Conservation (phyloP, 768 basidiomycete genomes). For the Amylocystis lapponica region DNA sequence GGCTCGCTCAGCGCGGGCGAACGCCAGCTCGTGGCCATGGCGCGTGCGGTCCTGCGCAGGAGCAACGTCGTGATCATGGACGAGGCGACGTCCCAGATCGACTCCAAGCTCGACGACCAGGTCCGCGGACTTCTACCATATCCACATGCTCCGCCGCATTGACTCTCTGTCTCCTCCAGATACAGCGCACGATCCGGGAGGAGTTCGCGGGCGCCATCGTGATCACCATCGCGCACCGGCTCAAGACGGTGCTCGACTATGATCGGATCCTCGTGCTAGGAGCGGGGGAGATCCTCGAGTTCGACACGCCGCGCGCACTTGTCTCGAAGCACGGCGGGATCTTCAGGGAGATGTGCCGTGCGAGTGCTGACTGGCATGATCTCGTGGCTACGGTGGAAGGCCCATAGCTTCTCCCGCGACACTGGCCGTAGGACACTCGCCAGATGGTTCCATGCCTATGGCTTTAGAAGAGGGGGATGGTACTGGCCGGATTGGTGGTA, state of each 20-base stretch:
- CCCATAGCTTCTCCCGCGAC: no score
- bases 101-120: slow-evolving; percentile 63
- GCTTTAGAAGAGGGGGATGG: no score
- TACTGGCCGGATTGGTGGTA: no score
- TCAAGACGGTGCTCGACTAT: slow-evolving; percentile 74
- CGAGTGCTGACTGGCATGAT: slow-evolving; percentile 35
- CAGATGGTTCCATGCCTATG: no score
- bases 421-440: no score
- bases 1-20: slow-evolving; percentile 73
- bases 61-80: slow-evolving; percentile 71
- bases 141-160: neutral
- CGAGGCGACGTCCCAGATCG: slow-evolving; percentile 75
- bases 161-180: slow-evolving; percentile 28
- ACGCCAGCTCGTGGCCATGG: slow-evolving; percentile 66
- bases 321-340: slow-evolving; percentile 47
- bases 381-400: slow-evolving; percentile 5
- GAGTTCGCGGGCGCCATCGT: slow-evolving; percentile 69
- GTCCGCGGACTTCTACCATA: slow-evolving; percentile 26
- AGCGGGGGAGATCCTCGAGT: slow-evolving; percentile 69
- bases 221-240: slow-evolving; percentile 78
- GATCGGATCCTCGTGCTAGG: slow-evolving; percentile 71
- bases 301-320: slow-evolving; percentile 57
- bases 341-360: slow-evolving; percentile 65
- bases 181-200: slow-evolving; percentile 69
- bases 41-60: slow-evolving; percentile 59